These are phyloP conservation scores for Plasmodium inui DNA, from an alignment of 169 alveolate genomes.

Conservation along the genomic window DNA sequence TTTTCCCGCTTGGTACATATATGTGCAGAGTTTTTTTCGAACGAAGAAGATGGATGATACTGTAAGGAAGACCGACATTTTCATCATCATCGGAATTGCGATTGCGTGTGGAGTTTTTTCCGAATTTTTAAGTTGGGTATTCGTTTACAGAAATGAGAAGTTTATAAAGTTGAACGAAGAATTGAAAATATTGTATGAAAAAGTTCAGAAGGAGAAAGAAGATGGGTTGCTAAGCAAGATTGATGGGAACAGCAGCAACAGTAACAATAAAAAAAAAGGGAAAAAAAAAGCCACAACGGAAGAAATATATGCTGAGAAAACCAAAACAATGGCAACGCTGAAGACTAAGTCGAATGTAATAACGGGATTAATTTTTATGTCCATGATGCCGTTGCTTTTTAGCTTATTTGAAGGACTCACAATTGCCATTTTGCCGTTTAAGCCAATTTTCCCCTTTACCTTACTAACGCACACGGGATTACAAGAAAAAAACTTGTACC, in stretches of 20 bases:
- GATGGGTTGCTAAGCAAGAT: slow-evolving; percentile 73
- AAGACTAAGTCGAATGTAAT: slow-evolving; percentile 76
- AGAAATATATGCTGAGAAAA: slow-evolving; percentile 63
- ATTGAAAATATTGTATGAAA: slow-evolving; percentile 62
- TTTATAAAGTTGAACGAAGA: slow-evolving; percentile 58
- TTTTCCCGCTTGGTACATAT: background rate
- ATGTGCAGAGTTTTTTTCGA: background rate
- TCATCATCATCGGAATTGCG: slow-evolving; percentile 65
- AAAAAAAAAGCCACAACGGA: slow-evolving; percentile 45
- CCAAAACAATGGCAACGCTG: slow-evolving; percentile 58
- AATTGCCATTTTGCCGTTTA: slow-evolving; percentile 86
- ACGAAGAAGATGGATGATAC: slow-evolving; percentile 49
- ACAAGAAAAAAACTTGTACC: slow-evolving; percentile 78
- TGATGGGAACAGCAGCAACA: slow-evolving; percentile 1
- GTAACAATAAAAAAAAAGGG: slow-evolving; percentile 18
- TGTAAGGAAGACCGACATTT: slow-evolving; percentile 41
- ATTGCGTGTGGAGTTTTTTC: slow-evolving; percentile 66
- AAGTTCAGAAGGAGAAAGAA: slow-evolving; percentile 74
- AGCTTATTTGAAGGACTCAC: slow-evolving; percentile 86
- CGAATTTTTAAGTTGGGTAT: slow-evolving; percentile 75
- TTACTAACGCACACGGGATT: slow-evolving; percentile 82
- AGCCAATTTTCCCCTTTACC: slow-evolving; percentile 80
- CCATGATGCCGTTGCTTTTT: slow-evolving; percentile 84
- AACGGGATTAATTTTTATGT: slow-evolving; percentile 86
- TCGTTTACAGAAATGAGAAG: slow-evolving; percentile 74